Conservation (phyloP, 108 stramenopile species). For the Nannochloropsis gaditana region DNA sequence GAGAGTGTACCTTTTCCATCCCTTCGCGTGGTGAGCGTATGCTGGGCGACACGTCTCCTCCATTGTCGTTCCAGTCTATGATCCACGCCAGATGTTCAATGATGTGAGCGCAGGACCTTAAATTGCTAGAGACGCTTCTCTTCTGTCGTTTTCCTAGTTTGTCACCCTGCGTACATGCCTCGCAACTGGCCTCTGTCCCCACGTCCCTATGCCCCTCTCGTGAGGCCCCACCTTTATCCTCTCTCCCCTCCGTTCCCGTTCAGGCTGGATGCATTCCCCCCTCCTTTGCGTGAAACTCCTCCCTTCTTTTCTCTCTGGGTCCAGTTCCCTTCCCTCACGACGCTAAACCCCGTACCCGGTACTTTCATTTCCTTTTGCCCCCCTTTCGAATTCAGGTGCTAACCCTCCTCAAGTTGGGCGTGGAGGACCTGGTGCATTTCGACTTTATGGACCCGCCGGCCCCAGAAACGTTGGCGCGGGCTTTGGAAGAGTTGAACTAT, state of each 20-base stretch:
- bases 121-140: not conserved
- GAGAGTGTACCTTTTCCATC: not conserved
- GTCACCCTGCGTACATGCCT: not conserved
- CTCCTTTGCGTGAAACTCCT: not conserved
- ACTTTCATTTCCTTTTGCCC: not conserved
- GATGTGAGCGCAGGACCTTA: not conserved
- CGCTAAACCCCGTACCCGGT: too few species aligned
- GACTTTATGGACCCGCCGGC: constrained; percentile 99
- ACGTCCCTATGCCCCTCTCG: not conserved
- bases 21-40: not conserved
- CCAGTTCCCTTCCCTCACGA: not conserved
- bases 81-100: not conserved
- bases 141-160: not conserved
- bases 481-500: constrained; percentile 93
- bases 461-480: constrained; percentile 97
- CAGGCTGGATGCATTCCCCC: not conserved
- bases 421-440: constrained; percentile 97
- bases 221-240: not conserved
- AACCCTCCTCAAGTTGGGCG: constrained; percentile 92
- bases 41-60: not conserved
- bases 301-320: not conserved
- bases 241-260: not conserved
- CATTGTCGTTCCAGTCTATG: constrained; percentile 5
- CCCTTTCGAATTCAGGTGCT: constrained; percentile 72
- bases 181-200: not conserved